Evolutionary conservation across 2,329 filamentous ascomycete species (phyloP), one percentile per base, ranked within the genome.

Genomic region (Hysterium pulicare): DNA sequence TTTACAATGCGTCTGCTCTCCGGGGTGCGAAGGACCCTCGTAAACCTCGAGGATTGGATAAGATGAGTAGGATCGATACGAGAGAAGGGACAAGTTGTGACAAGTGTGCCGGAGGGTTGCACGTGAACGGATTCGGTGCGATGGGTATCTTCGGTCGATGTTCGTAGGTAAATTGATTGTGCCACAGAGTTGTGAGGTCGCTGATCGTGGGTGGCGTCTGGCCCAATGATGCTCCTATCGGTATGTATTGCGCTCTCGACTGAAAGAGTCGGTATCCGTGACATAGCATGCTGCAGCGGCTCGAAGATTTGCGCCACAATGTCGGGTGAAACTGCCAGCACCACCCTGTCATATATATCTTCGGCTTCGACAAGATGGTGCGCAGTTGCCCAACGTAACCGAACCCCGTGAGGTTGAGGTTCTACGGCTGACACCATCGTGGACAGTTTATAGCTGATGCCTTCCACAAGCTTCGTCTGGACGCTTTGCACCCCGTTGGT

Each of bases 301-400:
- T 57, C 48, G 45, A 76, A 81, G 10, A 82, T 66, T 5, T 57
- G 58, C 4, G 67, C 71, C 0, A 73, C 75, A 3, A 78, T 70
- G 47, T 79, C 71, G 1, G 79, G 78, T 0, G 77, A 72, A 1
- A 81, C 74, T 0, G 76, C 77, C 1, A 82, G 61, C 19, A 82
- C 61, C 1, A 79, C 75, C 2, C 66, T 67, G 40, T 81, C 76
- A 40, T 79, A 80, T 0, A 51, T 40, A 15, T 73, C 66, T 19
- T 41, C 42, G 9, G 64, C 50, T 0, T 45, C 51, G 2, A 47
- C 28, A 4, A 49, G 37, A 9, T 13, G 33, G 8, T 33, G 19
- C 44, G 44, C 16, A 42, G 48, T 31, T 41, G 41, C 50, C 71
- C 71, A 75, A 2, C 52, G 50, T 5, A 75, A 45, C 8, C 46